These are phyloP conservation scores for Phylloporus arenicola DNA, from an alignment of 768 basidiomycete species.

Conservation along the genomic window DNA sequence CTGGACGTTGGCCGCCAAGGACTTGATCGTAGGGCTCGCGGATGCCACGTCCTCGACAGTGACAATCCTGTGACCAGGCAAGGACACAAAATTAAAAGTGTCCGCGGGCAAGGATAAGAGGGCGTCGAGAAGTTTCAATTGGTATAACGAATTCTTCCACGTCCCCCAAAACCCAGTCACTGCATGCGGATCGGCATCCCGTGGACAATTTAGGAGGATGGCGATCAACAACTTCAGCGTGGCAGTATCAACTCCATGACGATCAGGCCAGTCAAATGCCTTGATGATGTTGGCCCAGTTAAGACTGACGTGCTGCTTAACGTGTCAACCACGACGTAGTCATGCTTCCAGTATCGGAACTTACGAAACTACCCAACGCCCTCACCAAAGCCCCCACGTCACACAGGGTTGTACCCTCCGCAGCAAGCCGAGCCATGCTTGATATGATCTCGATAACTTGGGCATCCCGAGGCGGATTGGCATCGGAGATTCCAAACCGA, in stretches of 20 bases:
- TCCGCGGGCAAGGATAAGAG: slow-evolving; percentile 85
- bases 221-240: slow-evolving; percentile 86
- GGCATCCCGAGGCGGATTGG: slow-evolving; percentile 63
- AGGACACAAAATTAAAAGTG: slow-evolving; percentile 86
- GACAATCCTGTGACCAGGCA: slow-evolving; percentile 79
- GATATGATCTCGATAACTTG: slow-evolving; percentile 71
- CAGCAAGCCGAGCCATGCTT: slow-evolving; percentile 59
- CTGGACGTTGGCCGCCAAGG: slow-evolving; percentile 85
- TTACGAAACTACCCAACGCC: slow-evolving; percentile 68
- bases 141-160: slow-evolving; percentile 83
- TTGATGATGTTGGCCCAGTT: slow-evolving; percentile 82
- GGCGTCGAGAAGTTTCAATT: slow-evolving; percentile 82
- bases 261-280: slow-evolving; percentile 80
- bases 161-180: slow-evolving; percentile 80
- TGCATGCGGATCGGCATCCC: slow-evolving; percentile 70
- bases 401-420: slow-evolving; percentile 67
- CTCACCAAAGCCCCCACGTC: slow-evolving; percentile 72
- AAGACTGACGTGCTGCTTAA: slow-evolving; percentile 52
- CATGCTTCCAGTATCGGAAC: slow-evolving; percentile 27
- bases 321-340: slow-evolving; percentile 8
- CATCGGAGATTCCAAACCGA: slow-evolving; percentile 71
- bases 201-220: slow-evolving; percentile 77
- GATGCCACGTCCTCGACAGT: slow-evolving; percentile 82
- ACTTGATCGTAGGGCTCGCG: slow-evolving; percentile 88
- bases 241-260: slow-evolving; percentile 82